Base-by-base conservation (phyloP, 768 basidiomycete species). In the Gelatoporia subvermispora region DNA sequence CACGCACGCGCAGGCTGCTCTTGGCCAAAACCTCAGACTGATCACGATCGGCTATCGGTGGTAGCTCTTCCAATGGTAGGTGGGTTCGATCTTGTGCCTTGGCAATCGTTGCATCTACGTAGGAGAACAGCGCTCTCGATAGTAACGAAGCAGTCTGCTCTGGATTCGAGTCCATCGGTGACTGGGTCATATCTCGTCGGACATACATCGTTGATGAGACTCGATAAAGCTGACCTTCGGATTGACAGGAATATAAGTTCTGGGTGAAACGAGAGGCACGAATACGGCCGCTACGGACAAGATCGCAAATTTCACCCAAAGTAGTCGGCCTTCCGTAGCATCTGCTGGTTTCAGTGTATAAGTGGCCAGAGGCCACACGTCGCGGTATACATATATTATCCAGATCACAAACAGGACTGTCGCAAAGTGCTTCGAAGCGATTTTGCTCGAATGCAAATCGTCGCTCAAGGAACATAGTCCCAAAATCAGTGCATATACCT, bases 281-380 rank as follows among this genome's bases (percentile, higher is more conserved):
- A 77, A 40, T 3, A 76, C 62, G 8, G 70, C 72, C 8, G 68
- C 74, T 9, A 74, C 23, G 11, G 68, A 53, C 11, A 85, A 67
- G 11, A 78, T 38, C 16, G 50, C 58, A 3, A 81, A 51, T 58
- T 81, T 76, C 3, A 65, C 59, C 82, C 84, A 85, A 17, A 84
- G 63, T 37, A 78, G 45, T 41, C 59, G 51, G 10, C 78, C 75
- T 53, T 77, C 76, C 1, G 59, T 56, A 2, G 60, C 56, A 54
- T 87, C 84, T 13, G 67, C 52, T 7, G 82, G 79, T 16, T 42
- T 37, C n/a, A 70, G 63, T 11, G 68, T 70, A 57, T 70, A 81
- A 0, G 81, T 84, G 7, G 71, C 62, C 10, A 85, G 58, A 15
- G 84, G 85, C 55, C 71, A 79, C 2, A 85, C 47, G 57, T 80